These are phyloP conservation scores for Marvania coccoides DNA, from an alignment of 139 green algal genomes.

Conservation along the genomic window DNA sequence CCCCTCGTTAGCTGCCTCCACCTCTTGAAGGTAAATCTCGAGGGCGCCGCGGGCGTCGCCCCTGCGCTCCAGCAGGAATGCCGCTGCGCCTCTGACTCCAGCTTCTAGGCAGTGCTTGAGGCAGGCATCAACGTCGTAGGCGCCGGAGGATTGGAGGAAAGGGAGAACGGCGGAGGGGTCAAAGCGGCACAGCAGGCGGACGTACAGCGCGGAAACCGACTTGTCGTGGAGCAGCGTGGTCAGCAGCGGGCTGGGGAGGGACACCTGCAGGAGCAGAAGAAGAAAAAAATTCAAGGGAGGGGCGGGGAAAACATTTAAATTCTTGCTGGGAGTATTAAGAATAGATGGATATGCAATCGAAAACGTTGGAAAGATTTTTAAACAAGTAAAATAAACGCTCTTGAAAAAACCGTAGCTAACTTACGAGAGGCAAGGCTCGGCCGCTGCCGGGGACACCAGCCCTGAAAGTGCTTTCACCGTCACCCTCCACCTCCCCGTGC, in stretches of 20 bases:
- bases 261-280: background rate
- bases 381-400: too few relatives aligned
- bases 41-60: constrained; percentile 42
- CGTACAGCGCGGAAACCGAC: constrained; percentile 23
- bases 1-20: constrained; percentile 14
- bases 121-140: constrained; percentile 54
- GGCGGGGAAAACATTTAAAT: background rate
- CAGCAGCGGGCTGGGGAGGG: background rate
- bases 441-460: too few relatives aligned
- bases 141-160: constrained; percentile 44
- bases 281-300: background rate
- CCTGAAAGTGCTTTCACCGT: too few relatives aligned
- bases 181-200: constrained; percentile 50
- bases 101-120: constrained; percentile 33
- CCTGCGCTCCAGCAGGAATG: constrained; percentile 53
- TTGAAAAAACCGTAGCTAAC: too few relatives aligned
- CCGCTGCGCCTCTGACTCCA: constrained; percentile 28
- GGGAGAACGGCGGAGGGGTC: constrained; percentile 41
- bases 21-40: constrained; percentile 17
- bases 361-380: too few relatives aligned
- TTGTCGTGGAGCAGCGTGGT: constrained; percentile 5
- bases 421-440: too few relatives aligned
- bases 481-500: too few relatives aligned
- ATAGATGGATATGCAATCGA: too few relatives aligned
- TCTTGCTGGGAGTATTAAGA: too few relatives aligned